These are phyloP conservation scores for Candida xiaguanensis DNA, from an alignment of 805 yeast species.

Conservation along the genomic window DNA sequence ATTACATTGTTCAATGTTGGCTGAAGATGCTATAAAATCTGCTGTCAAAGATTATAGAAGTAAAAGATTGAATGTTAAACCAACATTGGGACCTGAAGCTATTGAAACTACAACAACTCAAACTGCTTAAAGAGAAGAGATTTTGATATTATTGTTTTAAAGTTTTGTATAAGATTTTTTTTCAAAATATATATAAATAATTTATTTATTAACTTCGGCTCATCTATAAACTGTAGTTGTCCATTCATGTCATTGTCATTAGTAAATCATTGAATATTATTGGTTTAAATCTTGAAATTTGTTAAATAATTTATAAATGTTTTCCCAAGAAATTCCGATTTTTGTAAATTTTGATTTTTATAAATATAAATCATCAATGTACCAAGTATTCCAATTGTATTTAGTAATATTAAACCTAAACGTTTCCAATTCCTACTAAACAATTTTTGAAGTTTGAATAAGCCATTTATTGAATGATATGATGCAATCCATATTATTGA, in stretches of 20 bases:
- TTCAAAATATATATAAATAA: constrained; percentile 1
- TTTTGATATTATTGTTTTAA: too few relatives aligned
- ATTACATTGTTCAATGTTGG: constrained; percentile 96
- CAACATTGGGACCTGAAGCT: constrained; percentile 66
- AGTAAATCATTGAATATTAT: background rate
- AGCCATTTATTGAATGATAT: constrained; percentile 57
- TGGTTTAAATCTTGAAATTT: constrained; percentile 11
- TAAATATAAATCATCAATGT: constrained; percentile 30
- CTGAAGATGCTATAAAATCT: constrained; percentile 97
- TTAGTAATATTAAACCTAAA: constrained; percentile 42
- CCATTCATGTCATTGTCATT: background rate
- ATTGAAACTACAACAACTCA: constrained; percentile 13
- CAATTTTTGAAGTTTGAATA: constrained; percentile 42
- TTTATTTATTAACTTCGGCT: background rate
- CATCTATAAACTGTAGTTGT: background rate
- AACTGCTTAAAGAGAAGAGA: too few relatives aligned
- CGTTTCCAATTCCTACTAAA: constrained; percentile 39
- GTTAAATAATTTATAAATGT: constrained; percentile 26
- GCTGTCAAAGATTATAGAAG: constrained; percentile 93
- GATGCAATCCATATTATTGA: constrained; percentile 34
- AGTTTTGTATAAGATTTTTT: too few relatives aligned
- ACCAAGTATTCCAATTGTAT: constrained; percentile 32
- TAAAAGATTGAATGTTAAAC: constrained; percentile 55
- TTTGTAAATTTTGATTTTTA: constrained; percentile 15
- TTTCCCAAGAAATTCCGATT: constrained; percentile 24